Base-by-base conservation (phyloP, 257 asterid genomes). In the Solanum clarkiae region DNA sequence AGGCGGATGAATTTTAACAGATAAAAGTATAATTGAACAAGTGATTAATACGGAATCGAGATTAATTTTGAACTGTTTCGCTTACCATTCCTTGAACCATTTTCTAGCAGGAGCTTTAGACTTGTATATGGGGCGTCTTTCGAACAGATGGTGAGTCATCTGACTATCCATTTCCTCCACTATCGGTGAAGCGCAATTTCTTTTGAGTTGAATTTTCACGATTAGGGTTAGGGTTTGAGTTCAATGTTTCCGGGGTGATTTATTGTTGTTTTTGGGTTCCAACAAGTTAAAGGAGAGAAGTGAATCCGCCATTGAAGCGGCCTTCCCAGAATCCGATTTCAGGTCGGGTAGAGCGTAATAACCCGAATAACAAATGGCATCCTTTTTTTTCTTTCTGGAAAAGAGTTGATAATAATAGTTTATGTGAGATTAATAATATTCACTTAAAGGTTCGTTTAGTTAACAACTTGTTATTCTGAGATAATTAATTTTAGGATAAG, bases 1-100 rank as follows among this genome's bases (percentile, higher is more conserved):
- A 65, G 22, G 49, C 49, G 3, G 45, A 4, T 45, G 81, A n/a
- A 45, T 22, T 47, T 75, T 77, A 77, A 77, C 3, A 77, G 6
- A 79, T 26, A 16, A 26, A 53, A 24, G 47, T 16, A 49, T 49
- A 10, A 75, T 22, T 22, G 6, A 47, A 47, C n/a, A 45, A n/a
- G 42, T 22, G 47, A 77, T 26, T 51, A 29, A 32, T 6, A 10
- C 40, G 7, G 8, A 65, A 45, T 53, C 44, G 26, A 40, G 18
- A 62, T 51, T 16, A 3, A 36, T 56, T 77, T 66, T 45, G 17
- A n/a, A n/a, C 6, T 22, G 22, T 13, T 16, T 18, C 1, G 16
- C 83, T 80, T 93, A 96, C 99, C 99, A 96, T 90, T 96, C 95
- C 84, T 91, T 96, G 85, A 90, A 66, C 99, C 99, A 96, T 87